phyloP scores from a whole-genome alignment of 202 grass and related monocot genomes.

The Zizania palustris region DNA sequence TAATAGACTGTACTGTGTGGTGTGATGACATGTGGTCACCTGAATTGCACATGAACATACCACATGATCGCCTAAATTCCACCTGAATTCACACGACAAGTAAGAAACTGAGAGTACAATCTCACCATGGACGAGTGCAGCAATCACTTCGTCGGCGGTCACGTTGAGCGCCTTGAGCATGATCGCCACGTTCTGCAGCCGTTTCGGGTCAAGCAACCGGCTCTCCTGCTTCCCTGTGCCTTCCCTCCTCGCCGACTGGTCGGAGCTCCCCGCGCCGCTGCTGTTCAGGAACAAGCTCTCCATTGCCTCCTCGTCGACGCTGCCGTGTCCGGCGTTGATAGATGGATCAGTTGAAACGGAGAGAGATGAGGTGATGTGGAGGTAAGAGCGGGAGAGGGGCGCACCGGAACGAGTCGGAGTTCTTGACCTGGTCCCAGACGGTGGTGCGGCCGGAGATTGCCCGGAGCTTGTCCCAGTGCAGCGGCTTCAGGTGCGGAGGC shows the following conservation, averaged over 20 bases:
- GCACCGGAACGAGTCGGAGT: constrained; percentile 76
- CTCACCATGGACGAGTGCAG: too few relatives aligned
- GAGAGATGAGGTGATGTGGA: background rate
- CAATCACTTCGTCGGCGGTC: too few relatives aligned
- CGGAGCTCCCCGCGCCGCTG: constrained; percentile 35
- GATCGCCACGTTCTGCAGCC: too few relatives aligned
- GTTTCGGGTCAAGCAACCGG: too few relatives aligned
- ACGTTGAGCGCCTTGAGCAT: too few relatives aligned
- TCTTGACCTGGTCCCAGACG: constrained; percentile 77
- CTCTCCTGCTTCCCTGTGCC: too few relatives aligned
- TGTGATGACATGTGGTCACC: too few relatives aligned
- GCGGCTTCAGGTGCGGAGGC: constrained; percentile 51
- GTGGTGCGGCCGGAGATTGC: constrained; percentile 56
- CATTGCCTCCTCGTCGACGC: constrained; percentile 75
- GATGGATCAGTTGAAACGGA: background rate
- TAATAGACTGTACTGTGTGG: too few relatives aligned
- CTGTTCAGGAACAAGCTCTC: constrained; percentile 63
- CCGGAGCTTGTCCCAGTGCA: constrained; percentile 78
- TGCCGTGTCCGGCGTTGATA: constrained; percentile 38
- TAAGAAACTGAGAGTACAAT: too few relatives aligned
- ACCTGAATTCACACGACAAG: too few relatives aligned
- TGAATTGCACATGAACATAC: too few relatives aligned
- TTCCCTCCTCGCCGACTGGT: constrained; percentile 18
- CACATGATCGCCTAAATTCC: too few relatives aligned
- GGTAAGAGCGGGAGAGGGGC: constrained; percentile 3